phyloP scores from a whole-genome alignment of 495 filamentous ascomycete genomes.

The Lophium mytilinum region DNA sequence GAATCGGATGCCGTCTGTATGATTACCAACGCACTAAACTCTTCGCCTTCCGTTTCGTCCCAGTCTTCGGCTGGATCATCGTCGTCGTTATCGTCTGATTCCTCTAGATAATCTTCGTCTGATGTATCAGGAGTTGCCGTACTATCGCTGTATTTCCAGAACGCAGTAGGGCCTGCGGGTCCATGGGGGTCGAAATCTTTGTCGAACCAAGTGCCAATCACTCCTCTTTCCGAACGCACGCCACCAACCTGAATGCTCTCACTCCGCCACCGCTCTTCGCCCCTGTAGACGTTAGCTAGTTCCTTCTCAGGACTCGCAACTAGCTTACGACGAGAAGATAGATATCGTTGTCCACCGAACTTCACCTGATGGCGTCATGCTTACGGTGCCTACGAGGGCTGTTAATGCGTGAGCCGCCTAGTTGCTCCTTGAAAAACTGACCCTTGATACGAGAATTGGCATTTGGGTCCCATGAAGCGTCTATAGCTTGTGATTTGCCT shows the following conservation, averaged over 20 bases:
- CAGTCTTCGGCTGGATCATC: too few species aligned
- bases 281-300: slow-evolving; percentile 5
- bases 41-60: too few species aligned
- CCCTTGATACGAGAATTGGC: slow-evolving; percentile 47
- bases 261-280: slow-evolving; percentile 54
- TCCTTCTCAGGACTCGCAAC: not conserved
- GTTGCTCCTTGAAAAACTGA: slow-evolving; percentile 1
- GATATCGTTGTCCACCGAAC: slow-evolving; percentile 60
- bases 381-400: slow-evolving; percentile 41
- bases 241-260: slow-evolving; percentile 62
- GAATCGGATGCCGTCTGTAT: too few species aligned
- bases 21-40: too few species aligned
- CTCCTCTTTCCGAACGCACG: slow-evolving; percentile 45
- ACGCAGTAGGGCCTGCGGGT: slow-evolving; percentile 56
- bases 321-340: slow-evolving; percentile 42
- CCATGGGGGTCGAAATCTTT: slow-evolving; percentile 53
- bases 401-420: not conserved
- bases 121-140: not conserved
- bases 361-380: slow-evolving; percentile 53
- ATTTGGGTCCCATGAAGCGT: slow-evolving; percentile 51
- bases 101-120: too few species aligned
- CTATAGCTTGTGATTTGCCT: slow-evolving; percentile 46
- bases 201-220: slow-evolving; percentile 61
- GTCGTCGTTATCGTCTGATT: too few species aligned
- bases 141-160: slow-evolving; percentile 46